Evolutionary conservation across 306 rosid genomes (phyloP).

Genomic region (Cercis canadensis): DNA sequence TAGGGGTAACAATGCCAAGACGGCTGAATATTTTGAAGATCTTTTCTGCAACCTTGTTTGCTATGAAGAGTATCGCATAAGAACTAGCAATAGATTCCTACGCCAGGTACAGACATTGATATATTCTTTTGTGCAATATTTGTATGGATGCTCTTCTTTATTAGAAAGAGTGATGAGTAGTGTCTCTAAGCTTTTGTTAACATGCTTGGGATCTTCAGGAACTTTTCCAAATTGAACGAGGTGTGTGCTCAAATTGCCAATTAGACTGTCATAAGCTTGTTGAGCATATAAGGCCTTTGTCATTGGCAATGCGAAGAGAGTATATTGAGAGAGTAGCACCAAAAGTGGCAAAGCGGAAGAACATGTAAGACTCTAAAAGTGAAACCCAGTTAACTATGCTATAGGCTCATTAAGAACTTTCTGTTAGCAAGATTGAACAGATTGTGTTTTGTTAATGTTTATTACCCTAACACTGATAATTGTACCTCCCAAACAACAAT

Average conservation of each 20-base stretch:
- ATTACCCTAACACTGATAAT: conserved; percentile 6
- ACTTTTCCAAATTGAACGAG: conserved; percentile 86
- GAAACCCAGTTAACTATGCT: conserved; percentile 28
- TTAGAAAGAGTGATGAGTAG: conserved; percentile 6
- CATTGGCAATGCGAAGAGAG: conserved; percentile 65
- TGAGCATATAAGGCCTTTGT: conserved; percentile 69
- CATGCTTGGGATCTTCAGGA: conserved; percentile 58
- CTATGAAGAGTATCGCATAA: conserved; percentile 79
- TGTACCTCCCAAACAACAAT: conserved; percentile 9
- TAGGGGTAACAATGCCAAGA: conserved; percentile 73
- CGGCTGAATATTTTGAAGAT: conserved; percentile 91
- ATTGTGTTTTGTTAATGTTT: neutral
- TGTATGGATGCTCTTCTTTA: conserved; percentile 26
- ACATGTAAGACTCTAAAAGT: conserved; percentile 60
- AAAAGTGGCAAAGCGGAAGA: conserved; percentile 62
- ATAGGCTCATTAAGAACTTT: conserved; percentile 22
- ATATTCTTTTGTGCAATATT: conserved; percentile 30
- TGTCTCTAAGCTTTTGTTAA: conserved; percentile 31
- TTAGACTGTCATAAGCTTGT: conserved; percentile 92
- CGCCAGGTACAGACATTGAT: conserved; percentile 69
- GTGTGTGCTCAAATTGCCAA: conserved; percentile 81
- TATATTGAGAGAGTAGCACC: conserved; percentile 86
- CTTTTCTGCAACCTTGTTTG: conserved; percentile 89
- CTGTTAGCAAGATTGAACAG: conserved; percentile 7
- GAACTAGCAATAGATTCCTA: conserved; percentile 82